Conservation (phyloP, 768 basidiomycete genomes). For the Dictyophora rubrovolvata region DNA sequence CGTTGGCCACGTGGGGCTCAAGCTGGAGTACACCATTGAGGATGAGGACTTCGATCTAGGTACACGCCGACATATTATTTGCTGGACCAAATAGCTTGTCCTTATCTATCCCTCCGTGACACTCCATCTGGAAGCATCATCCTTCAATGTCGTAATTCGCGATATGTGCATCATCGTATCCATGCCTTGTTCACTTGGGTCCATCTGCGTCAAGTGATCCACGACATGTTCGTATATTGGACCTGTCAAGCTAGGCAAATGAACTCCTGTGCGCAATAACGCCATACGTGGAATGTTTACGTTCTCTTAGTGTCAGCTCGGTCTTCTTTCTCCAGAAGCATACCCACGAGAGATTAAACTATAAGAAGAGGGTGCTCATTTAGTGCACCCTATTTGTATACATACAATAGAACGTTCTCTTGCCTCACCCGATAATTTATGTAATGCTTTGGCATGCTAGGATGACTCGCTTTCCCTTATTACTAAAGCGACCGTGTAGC, state of each 20-base stretch:
- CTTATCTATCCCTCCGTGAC: background rate
- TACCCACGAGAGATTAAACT: background rate
- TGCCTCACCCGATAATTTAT: background rate
- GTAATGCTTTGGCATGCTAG: background rate
- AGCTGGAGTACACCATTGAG: background rate
- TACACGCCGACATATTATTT: background rate
- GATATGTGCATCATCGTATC: too few species aligned
- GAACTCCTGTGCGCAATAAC: background rate
- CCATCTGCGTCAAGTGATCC: background rate
- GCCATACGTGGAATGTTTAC: background rate
- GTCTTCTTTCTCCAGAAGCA: background rate
- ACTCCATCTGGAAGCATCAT: background rate
- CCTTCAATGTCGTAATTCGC: background rate
- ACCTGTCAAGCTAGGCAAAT: background rate
- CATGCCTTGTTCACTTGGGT: background rate
- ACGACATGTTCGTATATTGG: background rate
- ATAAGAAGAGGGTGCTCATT: too few species aligned
- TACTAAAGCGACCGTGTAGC: background rate
- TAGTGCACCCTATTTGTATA: too few species aligned
- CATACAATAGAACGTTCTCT: too few species aligned
- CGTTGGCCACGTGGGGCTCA: too few species aligned
- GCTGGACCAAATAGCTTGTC: background rate
- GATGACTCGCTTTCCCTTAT: background rate
- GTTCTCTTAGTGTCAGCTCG: background rate
- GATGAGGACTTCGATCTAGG: background rate